Evolutionary conservation across 345 rosid genomes (phyloP).

Genomic region (Raphanus raphanistrum): DNA sequence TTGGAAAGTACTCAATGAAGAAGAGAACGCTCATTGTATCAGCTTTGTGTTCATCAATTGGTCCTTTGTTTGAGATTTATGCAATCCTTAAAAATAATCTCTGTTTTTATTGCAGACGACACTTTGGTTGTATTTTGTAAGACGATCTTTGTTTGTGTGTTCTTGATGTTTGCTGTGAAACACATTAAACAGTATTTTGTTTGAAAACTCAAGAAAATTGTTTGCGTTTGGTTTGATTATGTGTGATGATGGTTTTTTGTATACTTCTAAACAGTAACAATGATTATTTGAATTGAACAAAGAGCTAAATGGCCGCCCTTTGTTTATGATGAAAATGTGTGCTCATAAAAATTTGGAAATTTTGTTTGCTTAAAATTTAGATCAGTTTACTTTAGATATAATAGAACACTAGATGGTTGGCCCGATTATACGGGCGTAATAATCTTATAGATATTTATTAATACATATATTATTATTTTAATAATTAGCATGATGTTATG

Average conservation of each 20-base stretch:
- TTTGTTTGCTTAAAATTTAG: too few species aligned
- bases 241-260: background rate
- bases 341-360: too few species aligned
- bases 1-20: conserved; percentile 96
- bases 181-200: conserved; percentile 24
- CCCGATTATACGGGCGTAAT: too few species aligned
- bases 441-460: too few species aligned
- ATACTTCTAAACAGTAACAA: too few species aligned
- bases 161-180: conserved; percentile 22
- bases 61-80: conserved; percentile 75
- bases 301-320: too few species aligned
- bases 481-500: too few species aligned
- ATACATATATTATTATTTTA: too few species aligned
- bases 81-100: background rate
- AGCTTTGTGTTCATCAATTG: conserved; percentile 94
- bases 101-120: background rate
- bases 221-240: conserved; percentile 12
- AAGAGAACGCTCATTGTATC: conserved; percentile 92
- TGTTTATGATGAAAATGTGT: too few species aligned
- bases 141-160: conserved; percentile 19
- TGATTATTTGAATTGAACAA: too few species aligned
- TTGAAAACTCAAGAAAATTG: conserved; percentile 28
- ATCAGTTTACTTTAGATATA: too few species aligned
- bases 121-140: conserved; percentile 12
- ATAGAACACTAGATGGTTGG: too few species aligned